These are phyloP conservation scores for Candida berthetii DNA, from an alignment of 805 yeast species.

Conservation along the genomic window DNA sequence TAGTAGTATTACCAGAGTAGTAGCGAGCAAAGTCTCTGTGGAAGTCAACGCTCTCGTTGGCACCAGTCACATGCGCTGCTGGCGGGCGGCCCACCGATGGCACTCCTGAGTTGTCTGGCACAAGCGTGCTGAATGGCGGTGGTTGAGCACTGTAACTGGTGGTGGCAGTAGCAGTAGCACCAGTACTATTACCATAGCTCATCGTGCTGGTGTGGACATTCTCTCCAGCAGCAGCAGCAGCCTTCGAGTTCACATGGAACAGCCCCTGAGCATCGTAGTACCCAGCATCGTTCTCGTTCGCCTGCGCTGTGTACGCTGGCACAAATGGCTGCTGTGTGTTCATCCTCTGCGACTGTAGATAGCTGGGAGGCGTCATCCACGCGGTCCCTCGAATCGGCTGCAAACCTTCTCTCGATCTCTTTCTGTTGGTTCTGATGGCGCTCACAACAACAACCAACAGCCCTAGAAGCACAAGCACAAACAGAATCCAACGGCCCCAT, in stretches of 20 bases:
- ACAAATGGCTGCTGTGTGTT: slow-evolving; percentile 42
- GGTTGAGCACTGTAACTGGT: too few relatives aligned
- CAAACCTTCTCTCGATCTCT: slow-evolving; percentile 35
- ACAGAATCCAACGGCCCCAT: slow-evolving; percentile 31
- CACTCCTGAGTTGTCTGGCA: slow-evolving; percentile 17
- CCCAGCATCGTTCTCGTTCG: slow-evolving; percentile 79
- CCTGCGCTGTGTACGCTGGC: slow-evolving; percentile 61
- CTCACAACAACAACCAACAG: slow-evolving; percentile 39
- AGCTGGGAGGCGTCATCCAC: slow-evolving; percentile 86
- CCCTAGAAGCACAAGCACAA: slow-evolving; percentile 51
- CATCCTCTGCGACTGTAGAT: slow-evolving; percentile 27
- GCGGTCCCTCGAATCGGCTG: slow-evolving; percentile 70
- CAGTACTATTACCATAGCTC: too few relatives aligned
- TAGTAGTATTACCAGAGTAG: slow-evolving; percentile 7
- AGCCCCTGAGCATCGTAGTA: slow-evolving; percentile 18
- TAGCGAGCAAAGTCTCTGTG: slow-evolving; percentile 19
- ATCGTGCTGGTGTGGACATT: too few relatives aligned
- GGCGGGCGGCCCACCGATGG: background rate
- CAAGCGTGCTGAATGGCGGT: slow-evolving; percentile 17
- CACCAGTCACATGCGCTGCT: slow-evolving; percentile 3
- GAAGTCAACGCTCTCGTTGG: slow-evolving; percentile 12
- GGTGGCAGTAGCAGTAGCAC: too few relatives aligned
- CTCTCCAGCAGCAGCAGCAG: slow-evolving; percentile 13
- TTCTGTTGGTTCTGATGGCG: slow-evolving; percentile 49
- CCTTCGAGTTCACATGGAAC: slow-evolving; percentile 28